Base-by-base conservation (phyloP, 441 rosid species). In the Rhodomyrtus psidioides region DNA sequence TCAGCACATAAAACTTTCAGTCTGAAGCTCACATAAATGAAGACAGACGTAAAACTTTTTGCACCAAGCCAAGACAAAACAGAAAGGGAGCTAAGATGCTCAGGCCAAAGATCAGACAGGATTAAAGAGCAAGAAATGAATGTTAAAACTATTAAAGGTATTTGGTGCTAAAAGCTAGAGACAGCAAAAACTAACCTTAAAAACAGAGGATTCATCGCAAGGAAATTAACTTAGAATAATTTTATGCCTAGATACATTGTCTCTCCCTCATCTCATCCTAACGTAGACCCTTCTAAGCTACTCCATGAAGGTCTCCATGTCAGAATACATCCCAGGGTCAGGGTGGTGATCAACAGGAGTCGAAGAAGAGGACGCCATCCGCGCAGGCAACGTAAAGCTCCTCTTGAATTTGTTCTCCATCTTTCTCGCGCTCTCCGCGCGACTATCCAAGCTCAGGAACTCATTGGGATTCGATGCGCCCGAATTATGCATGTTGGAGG, bases 281-380 rank as follows among this genome's bases (percentile, higher is more conserved):
- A 42, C 19, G 81, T 58, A 14, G 55, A 82, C 27, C 9, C 55
- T 17, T 28, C 79, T 54, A 70, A 55, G 88, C 94, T 93, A 94
- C 76, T 94, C 95, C 94, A 97, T 88, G 94, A 91, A 96, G 28
- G 95, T 94, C 89, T 94, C 97, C 98, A 95, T 93, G 84, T 95
- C 97, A 4, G 92, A 84, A 85, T 93, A 97, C 93, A 97, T 89
- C 87, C 97, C 97, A 5, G 88, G 85, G 16, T 94, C 93, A 0
- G 93, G 92, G 60, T 91, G 95, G 53, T 94, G 96, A 90, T 94
- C 94, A 0, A 91, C 90, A 6, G 97, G 91, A 26, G 97, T 92
- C 1, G 97, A 94, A 55, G 98, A 93, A 3, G 97, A 93, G 2
- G 98, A 92, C 12, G 94, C 91, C 96, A 96, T 94, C 90, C 97